Evolutionary conservation across 2,329 filamentous ascomycete species (phyloP), one percentile per base, ranked within the genome.

Genomic region (Penicillium sclerotiorum): DNA sequence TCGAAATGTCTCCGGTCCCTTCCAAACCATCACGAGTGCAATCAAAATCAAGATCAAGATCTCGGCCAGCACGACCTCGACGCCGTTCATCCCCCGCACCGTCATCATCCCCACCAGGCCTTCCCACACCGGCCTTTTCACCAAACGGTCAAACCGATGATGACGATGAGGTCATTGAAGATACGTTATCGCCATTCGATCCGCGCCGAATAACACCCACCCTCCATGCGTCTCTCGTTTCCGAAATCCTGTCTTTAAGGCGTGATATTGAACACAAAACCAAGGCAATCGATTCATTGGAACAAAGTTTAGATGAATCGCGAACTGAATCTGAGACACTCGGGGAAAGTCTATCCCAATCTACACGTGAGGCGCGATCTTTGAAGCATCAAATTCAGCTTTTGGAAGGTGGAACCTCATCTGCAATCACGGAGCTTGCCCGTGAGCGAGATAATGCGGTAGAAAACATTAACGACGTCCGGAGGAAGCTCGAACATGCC

Each of bases 141-240:
- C 66, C 66, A 15, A 67, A 68, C 35, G 71, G 73, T 53, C 57
- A 68, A 59, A 64, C 65, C 48, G 66, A 72, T 58, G 59, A 70
- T 18, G 66, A 72, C 12, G 67, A 72, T 49, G 48, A 63, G 36
- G 55, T 62, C n/a, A 64, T 70, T 20, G 68, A 93, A 57, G 88
- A 93, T 55, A 83, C 76, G 37, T 84, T 91, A 27, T 84, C 83
- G 2, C 85, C 90, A 18, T 77, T 96, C 23, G 94, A 99, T 65
- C 91, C 94, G 3, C 85, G 93, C 47, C 84, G 94, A 30, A 96
- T 99, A 66, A 99, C 94, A 0, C 94, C 94, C 1, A 97, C 92
- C 0, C 76, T 99, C 9, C 94, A 97, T 69, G 94, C 94, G 8
- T 96, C 90, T 42, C 77, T 99, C 6, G 93, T 99, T 1, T 93